phyloP scores from a whole-genome alignment of 768 basidiomycete species.

The Lactarius sanguifluus region DNA sequence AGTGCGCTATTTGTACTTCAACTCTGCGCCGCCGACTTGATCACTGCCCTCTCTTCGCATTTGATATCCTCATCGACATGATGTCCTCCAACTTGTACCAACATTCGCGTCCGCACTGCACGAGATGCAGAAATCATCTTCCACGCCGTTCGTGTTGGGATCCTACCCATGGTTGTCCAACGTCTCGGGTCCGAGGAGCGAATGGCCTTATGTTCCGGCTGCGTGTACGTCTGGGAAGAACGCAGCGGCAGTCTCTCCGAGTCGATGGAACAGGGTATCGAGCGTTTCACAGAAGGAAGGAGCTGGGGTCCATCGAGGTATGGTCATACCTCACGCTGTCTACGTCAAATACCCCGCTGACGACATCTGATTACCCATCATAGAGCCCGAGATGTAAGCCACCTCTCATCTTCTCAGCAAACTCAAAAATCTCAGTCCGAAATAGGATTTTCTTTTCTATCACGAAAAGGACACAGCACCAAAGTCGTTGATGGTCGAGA shows the following conservation, averaged over 20 bases:
- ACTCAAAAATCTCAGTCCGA: not conserved
- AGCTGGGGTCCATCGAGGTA: constrained; percentile 43
- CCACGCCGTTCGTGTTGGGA: constrained; percentile 38
- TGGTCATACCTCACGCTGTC: constrained; percentile 12
- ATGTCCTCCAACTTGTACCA: constrained; percentile 40
- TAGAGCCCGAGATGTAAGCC: constrained; percentile 27
- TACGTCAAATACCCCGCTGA: constrained; percentile 8
- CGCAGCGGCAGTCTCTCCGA: constrained; percentile 38
- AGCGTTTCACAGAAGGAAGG: constrained; percentile 41
- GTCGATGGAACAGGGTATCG: constrained; percentile 38
- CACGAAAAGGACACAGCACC: constrained; percentile 40
- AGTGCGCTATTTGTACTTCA: constrained; percentile 23
- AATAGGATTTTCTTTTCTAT: constrained; percentile 43
- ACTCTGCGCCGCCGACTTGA: constrained; percentile 25
- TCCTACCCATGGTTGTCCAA: constrained; percentile 40
- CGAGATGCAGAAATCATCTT: constrained; percentile 42
- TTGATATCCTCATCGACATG: constrained; percentile 27
- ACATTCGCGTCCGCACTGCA: constrained; percentile 39
- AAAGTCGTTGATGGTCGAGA: constrained; percentile 32
- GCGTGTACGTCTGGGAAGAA: constrained; percentile 44
- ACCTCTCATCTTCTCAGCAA: not conserved
- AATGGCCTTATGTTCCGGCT: constrained; percentile 37
- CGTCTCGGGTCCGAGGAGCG: constrained; percentile 44
- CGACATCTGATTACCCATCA: not conserved
- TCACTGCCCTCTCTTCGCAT: constrained; percentile 18